These are phyloP conservation scores for Cryptococcus jaspeensis DNA, from an alignment of 1,284 basidiomycete genomes.

Conservation along the genomic window DNA sequence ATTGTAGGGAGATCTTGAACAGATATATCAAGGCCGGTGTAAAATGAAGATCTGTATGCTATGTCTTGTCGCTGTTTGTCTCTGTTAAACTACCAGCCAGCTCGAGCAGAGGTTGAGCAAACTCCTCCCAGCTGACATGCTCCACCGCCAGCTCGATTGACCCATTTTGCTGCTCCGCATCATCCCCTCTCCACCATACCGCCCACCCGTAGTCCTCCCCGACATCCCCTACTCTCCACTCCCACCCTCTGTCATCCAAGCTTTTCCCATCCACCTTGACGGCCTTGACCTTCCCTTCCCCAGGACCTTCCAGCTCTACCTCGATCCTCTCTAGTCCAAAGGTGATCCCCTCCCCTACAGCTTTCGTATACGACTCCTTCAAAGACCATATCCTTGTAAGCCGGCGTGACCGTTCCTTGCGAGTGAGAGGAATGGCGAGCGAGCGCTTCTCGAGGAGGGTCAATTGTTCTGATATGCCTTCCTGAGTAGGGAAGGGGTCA, in stretches of 20 bases:
- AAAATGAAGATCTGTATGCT: not conserved
- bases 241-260: constrained; percentile 29
- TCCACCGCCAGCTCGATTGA: constrained; percentile 8
- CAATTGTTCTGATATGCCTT: constrained; percentile 26
- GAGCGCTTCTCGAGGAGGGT: constrained; percentile 23
- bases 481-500: constrained; percentile 20
- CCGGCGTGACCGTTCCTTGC: constrained; percentile 17
- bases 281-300: constrained; percentile 2
- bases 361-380: constrained; percentile 47
- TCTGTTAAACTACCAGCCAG: not conserved
- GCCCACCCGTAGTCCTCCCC: constrained; percentile 30
- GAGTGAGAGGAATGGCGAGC: constrained; percentile 15
- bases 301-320: constrained; percentile 20
- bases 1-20: too few species aligned
- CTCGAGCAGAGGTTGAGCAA: constrained; percentile 15
- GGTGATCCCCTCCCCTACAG: constrained; percentile 41
- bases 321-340: constrained; percentile 44
- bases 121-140: constrained; percentile 27
- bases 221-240: constrained; percentile 25
- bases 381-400: constrained; percentile 42
- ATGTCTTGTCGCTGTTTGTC: not conserved
- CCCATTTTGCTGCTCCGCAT: not conserved
- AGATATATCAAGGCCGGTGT: too few species aligned
- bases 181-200: constrained; percentile 33
- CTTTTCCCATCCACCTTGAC: constrained; percentile 37